These are phyloP conservation scores for Leishmania tarentolae DNA, from an alignment of 208 protist genomes.

Conservation along the genomic window DNA sequence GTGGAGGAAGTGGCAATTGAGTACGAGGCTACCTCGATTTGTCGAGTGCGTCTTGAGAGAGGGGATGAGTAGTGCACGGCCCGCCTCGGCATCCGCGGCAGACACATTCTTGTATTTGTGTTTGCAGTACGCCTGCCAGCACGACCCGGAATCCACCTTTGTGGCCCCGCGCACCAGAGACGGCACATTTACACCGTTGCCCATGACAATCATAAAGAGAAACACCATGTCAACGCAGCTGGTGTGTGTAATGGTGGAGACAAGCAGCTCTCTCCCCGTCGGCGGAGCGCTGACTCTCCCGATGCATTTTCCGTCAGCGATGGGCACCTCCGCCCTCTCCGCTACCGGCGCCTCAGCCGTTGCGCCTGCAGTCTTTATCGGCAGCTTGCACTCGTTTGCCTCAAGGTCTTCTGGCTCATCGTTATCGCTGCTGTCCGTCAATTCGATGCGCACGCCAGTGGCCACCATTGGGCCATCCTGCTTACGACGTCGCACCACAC, in stretches of 20 bases:
- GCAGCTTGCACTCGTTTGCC: slow-evolving; percentile 21
- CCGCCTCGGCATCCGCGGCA: slow-evolving; percentile 49
- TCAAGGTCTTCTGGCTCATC: background rate
- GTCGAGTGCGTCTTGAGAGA: slow-evolving; percentile 12
- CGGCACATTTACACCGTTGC: slow-evolving; percentile 77
- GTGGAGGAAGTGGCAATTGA: slow-evolving; percentile 73
- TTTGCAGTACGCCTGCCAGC: slow-evolving; percentile 84
- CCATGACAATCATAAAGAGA: slow-evolving; percentile 87
- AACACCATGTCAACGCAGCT: slow-evolving; percentile 89
- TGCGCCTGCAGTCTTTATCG: slow-evolving; percentile 9
- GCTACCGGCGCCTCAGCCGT: background rate
- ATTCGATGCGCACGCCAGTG: slow-evolving; percentile 56
- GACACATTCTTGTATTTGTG: slow-evolving; percentile 69
- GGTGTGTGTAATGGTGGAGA: slow-evolving; percentile 51
- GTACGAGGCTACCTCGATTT: slow-evolving; percentile 33
- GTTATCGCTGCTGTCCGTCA: slow-evolving; percentile 67
- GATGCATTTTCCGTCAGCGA: background rate
- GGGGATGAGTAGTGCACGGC: slow-evolving; percentile 28
- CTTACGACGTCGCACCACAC: slow-evolving; percentile 68
- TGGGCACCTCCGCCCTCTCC: background rate
- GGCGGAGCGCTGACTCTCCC: slow-evolving; percentile 1
- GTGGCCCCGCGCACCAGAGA: slow-evolving; percentile 77
- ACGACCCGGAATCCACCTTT: slow-evolving; percentile 84
- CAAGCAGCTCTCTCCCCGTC: slow-evolving; percentile 24
- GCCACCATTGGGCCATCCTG: slow-evolving; percentile 80